Conservation (phyloP, 768 basidiomycete genomes). For the Xerocomus spinulosus region DNA sequence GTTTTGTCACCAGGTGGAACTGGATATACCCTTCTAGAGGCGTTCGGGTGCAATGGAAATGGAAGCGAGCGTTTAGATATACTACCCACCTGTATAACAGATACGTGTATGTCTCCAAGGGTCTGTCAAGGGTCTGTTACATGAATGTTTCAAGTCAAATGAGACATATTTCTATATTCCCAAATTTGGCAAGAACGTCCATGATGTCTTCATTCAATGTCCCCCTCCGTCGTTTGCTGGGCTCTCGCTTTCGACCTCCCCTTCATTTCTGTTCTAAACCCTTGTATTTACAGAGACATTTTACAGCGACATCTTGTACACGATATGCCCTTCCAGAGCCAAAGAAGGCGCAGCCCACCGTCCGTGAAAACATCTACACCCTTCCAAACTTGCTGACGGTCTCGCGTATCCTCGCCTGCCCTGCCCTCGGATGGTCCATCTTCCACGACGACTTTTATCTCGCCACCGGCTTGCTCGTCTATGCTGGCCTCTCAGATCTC, state of each 20-base stretch:
- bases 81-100: too few species aligned
- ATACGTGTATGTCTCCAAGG: too few species aligned
- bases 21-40: constrained; percentile 28
- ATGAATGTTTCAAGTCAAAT: too few species aligned
- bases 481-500: constrained; percentile 89
- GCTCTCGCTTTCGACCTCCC: too few species aligned
- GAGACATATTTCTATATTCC: too few species aligned
- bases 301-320: constrained; percentile 10
- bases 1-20: constrained; percentile 23
- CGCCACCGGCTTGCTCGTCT: constrained; percentile 80
- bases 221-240: too few species aligned
- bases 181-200: too few species aligned
- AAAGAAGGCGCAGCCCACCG: constrained; percentile 18
- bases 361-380: constrained; percentile 89
- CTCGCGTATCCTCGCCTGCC: constrained; percentile 85
- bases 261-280: too few species aligned
- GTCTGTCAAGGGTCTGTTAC: too few species aligned
- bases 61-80: neutral
- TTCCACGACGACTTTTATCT: constrained; percentile 72
- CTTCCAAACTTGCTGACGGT: constrained; percentile 86
- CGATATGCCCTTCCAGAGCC: constrained; percentile 9
- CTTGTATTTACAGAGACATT: constrained; percentile 3
- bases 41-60: constrained; percentile 1
- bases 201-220: too few species aligned
- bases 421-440: constrained; percentile 88